Evolutionary conservation across 2,329 filamentous ascomycete species (phyloP).

Genomic region (Graphiopsis chlorocephala): DNA sequence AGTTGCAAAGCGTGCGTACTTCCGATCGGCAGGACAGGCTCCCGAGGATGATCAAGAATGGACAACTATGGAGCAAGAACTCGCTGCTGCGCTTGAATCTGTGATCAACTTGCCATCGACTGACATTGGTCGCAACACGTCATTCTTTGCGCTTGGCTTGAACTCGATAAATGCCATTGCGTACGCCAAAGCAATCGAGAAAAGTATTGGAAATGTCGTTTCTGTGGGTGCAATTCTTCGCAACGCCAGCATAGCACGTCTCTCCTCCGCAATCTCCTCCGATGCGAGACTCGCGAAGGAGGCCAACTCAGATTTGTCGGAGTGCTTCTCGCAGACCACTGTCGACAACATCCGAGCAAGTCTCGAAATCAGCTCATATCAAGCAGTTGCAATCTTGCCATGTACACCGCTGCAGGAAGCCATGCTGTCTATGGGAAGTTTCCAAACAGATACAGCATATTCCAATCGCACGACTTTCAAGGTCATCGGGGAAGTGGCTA

Average conservation of each 20-base stretch:
- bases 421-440: constrained; percentile 65
- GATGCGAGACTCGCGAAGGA: neutral
- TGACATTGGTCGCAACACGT: constrained; percentile 61
- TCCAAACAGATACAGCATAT: constrained; percentile 56
- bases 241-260: constrained; percentile 62
- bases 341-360: neutral
- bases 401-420: constrained; percentile 86
- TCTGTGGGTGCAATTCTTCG: constrained; percentile 69
- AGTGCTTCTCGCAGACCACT: neutral
- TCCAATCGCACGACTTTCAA: constrained; percentile 69
- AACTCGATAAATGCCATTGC: constrained; percentile 81
- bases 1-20: constrained; percentile 45
- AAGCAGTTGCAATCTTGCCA: constrained; percentile 57
- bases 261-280: constrained; percentile 41
- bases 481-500: constrained; percentile 50
- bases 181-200: constrained; percentile 59
- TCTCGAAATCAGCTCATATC: neutral
- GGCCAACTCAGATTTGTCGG: neutral
- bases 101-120: constrained; percentile 36
- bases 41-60: constrained; percentile 43
- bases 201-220: constrained; percentile 48
- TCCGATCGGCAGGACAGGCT: constrained; percentile 33
- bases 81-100: constrained; percentile 50
- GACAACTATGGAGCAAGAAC: constrained; percentile 55
- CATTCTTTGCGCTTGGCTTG: constrained; percentile 74